Evolutionary conservation across 345 rosid genomes (phyloP).

Genomic region (Chamaenerion angustifolium): DNA sequence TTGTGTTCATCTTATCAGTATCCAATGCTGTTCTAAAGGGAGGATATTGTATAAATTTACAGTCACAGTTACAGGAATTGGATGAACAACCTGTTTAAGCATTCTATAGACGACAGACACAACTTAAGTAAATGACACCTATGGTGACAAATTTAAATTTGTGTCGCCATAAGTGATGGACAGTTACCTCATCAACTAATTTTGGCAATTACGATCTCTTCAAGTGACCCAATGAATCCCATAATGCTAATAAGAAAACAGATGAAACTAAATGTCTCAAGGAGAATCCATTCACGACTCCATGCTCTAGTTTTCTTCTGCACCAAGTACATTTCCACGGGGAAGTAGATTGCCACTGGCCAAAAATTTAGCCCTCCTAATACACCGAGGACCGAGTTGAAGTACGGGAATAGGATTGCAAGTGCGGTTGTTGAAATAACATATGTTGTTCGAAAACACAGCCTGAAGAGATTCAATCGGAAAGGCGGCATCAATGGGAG

Average conservation of each 20-base stretch:
- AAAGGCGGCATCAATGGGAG: constrained; percentile 21
- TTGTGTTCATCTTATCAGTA: too few relatives aligned
- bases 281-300: constrained; percentile 43
- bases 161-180: too few relatives aligned
- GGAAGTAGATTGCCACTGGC: constrained; percentile 69
- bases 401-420: constrained; percentile 58
- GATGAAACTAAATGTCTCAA: constrained; percentile 24
- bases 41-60: too few relatives aligned
- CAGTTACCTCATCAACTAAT: constrained; percentile 10
- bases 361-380: constrained; percentile 64
- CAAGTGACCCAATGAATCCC: constrained; percentile 41
- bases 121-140: too few relatives aligned
- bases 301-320: constrained; percentile 39
- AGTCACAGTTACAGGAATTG: too few relatives aligned
- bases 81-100: too few relatives aligned
- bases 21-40: too few relatives aligned
- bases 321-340: constrained; percentile 52
- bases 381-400: constrained; percentile 67
- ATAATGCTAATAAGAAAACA: constrained; percentile 29
- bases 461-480: constrained; percentile 18
- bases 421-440: constrained; percentile 38
- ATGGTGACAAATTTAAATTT: too few relatives aligned
- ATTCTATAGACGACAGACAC: too few relatives aligned
- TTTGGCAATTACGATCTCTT: constrained; percentile 46
- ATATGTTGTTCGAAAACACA: constrained; percentile 35